These are phyloP conservation scores for Pigoraptor vietnamica DNA, from an alignment of 78 protist species.

Conservation along the genomic window DNA sequence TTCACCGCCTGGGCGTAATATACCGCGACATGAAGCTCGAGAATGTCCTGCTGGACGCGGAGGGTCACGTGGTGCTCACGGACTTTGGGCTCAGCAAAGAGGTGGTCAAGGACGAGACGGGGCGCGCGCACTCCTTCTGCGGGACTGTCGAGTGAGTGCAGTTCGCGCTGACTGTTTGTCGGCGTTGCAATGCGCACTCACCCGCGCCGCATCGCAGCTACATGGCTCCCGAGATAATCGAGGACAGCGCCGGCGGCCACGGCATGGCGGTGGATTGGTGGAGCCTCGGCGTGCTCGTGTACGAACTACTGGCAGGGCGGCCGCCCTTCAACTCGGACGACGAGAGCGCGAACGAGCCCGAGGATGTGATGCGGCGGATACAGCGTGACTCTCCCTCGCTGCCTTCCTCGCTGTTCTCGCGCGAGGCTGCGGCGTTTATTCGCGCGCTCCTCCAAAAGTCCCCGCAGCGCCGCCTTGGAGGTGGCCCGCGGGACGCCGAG, in stretches of 20 bases:
- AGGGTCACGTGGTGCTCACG: slow-evolving; percentile 81
- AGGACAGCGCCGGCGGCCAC: slow-evolving; percentile 52
- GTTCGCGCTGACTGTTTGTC: too few species aligned
- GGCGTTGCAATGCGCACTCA: too few species aligned
- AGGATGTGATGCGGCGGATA: neutral
- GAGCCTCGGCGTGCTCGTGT: slow-evolving; percentile 81
- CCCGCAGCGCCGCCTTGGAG: neutral
- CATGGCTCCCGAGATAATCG: slow-evolving; percentile 46
- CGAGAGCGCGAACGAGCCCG: neutral
- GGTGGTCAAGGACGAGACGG: neutral
- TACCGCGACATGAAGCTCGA: slow-evolving; percentile 72
- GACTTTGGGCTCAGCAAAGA: slow-evolving; percentile 83
- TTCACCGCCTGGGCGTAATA: slow-evolving; percentile 80
- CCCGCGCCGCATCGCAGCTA: too few species aligned
- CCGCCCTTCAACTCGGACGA: neutral
- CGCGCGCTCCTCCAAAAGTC: neutral
- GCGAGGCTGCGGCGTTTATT: neutral
- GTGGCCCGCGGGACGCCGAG: neutral
- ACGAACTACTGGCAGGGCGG: slow-evolving; percentile 66
- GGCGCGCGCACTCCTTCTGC: slow-evolving; percentile 80
- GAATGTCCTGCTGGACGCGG: slow-evolving; percentile 35
- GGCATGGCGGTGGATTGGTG: slow-evolving; percentile 92
- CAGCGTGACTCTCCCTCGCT: neutral
- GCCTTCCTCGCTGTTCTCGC: neutral
- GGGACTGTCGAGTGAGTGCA: slow-evolving; percentile 94